These are phyloP conservation scores for Salix purpurea DNA, from an alignment of 345 rosid genomes.

Conservation along the genomic window DNA sequence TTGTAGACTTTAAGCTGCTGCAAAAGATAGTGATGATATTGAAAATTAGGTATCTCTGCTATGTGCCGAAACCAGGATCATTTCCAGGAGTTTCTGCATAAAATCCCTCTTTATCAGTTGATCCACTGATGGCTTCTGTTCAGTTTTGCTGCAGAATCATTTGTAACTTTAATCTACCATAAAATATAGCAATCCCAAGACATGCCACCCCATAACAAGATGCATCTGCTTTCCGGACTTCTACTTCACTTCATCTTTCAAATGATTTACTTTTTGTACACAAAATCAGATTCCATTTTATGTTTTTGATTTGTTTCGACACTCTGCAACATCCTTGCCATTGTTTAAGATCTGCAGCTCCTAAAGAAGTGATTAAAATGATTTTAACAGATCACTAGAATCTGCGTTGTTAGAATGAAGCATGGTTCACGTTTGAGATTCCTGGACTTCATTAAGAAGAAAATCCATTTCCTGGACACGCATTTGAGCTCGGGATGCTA, in stretches of 20 bases:
- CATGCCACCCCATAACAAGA: not conserved
- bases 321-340: not conserved
- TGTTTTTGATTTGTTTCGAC: not conserved
- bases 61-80: not conserved
- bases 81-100: not conserved
- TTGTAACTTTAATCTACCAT: no score
- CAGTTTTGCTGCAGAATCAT: no score
- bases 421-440: not conserved
- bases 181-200: no score
- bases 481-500: conserved; percentile 33
- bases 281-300: not conserved
- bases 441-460: conserved; percentile 22
- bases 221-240: not conserved
- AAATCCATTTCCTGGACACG: conserved; percentile 22
- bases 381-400: not conserved
- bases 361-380: not conserved
- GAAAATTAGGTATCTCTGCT: not conserved
- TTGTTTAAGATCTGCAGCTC: not conserved
- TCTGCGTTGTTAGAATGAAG: not conserved
- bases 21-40: not conserved
- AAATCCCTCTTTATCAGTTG: no score
- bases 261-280: not conserved
- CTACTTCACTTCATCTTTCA: not conserved
- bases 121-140: no score
- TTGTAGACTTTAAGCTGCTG: not conserved